phyloP scores from a whole-genome alignment of 2,329 filamentous ascomycete genomes.

The Fusarium chuoi region DNA sequence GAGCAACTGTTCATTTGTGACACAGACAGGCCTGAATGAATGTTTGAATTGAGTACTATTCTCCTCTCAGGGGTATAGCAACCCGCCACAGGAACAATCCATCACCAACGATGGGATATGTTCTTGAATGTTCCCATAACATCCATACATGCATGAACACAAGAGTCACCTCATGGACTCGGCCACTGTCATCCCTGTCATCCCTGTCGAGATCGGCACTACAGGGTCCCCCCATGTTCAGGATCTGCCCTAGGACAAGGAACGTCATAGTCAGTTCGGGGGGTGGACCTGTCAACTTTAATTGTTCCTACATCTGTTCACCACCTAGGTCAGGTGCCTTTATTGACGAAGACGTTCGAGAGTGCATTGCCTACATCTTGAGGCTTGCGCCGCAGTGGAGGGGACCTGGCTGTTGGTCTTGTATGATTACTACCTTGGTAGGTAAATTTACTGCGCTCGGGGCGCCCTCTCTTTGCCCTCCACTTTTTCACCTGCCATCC shows the following conservation, averaged over 20 bases:
- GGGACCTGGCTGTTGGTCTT: not conserved
- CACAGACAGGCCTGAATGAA: not conserved
- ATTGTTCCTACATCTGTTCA: not conserved
- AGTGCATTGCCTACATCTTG: not conserved
- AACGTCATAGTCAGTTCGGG: not conserved
- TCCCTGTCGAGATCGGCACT: conserved; percentile 4
- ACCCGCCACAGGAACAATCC: not conserved
- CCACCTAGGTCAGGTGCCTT: not conserved
- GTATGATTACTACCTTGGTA: not conserved
- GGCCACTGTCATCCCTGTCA: not conserved
- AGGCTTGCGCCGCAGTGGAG: not conserved
- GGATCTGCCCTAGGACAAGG: not conserved
- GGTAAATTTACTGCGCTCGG: not conserved
- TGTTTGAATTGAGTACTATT: not conserved
- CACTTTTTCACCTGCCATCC: not conserved
- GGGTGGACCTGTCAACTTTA: not conserved
- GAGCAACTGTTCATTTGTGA: not conserved
- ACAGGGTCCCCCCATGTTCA: not conserved
- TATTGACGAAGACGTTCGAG: not conserved
- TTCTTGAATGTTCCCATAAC: not conserved
- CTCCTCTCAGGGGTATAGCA: not conserved
- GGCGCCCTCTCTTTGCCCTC: not conserved
- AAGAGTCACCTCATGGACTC: not conserved
- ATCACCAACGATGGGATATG: not conserved
- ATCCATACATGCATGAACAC: not conserved